Conservation (phyloP, 805 yeast species). For the Naumovozyma castellii region DNA sequence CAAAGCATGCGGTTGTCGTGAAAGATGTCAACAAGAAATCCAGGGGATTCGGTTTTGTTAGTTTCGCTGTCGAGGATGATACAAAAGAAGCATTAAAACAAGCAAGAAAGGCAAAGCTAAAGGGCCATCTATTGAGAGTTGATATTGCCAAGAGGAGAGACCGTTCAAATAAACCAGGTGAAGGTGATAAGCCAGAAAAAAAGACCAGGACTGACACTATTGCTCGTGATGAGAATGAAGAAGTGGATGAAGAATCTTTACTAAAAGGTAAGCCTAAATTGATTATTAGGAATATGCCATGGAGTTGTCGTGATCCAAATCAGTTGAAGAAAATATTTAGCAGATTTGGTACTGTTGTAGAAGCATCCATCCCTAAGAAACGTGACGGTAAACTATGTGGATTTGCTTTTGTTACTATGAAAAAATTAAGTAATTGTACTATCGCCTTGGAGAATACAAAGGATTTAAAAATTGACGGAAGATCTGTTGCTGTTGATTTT, state of each 20-base stretch:
- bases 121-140: slow-evolving; percentile 57
- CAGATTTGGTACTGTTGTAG: slow-evolving; percentile 77
- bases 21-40: slow-evolving; percentile 67
- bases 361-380: slow-evolving; percentile 82
- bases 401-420: slow-evolving; percentile 90
- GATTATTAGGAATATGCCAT: slow-evolving; percentile 86
- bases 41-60: slow-evolving; percentile 92
- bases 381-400: slow-evolving; percentile 86
- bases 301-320: slow-evolving; percentile 81
- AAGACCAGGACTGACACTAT: background rate
- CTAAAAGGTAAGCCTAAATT: slow-evolving; percentile 72
- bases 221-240: slow-evolving; percentile 5
- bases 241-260: slow-evolving; percentile 37
- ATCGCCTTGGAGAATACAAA: slow-evolving; percentile 66
- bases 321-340: slow-evolving; percentile 60
- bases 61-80: slow-evolving; percentile 79
- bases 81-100: slow-evolving; percentile 63
- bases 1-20: slow-evolving; percentile 88
- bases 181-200: slow-evolving; percentile 3
- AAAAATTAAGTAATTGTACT: slow-evolving; percentile 65
- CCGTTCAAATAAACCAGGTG: slow-evolving; percentile 38
- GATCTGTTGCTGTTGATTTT: slow-evolving; percentile 89
- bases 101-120: slow-evolving; percentile 56
- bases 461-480: slow-evolving; percentile 75
- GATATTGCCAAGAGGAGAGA: slow-evolving; percentile 91